These are phyloP conservation scores for Cladosporium sphaerospermum DNA, from an alignment of 2,329 filamentous ascomycete species.

Conservation along the genomic window DNA sequence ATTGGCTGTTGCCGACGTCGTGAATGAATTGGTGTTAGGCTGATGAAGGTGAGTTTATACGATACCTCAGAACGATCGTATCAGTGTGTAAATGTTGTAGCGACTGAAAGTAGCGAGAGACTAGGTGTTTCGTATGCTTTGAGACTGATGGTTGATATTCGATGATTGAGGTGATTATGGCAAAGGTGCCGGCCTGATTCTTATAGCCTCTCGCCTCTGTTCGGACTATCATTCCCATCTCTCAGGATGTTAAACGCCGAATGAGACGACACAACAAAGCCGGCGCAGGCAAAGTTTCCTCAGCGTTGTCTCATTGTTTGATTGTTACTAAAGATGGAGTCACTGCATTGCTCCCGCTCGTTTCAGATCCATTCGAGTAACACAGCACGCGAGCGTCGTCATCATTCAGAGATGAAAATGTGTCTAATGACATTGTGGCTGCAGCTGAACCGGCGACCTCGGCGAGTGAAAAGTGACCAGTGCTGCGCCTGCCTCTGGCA, in stretches of 20 bases:
- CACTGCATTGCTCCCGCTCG: no score
- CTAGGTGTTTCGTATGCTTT: background rate
- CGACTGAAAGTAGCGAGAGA: background rate
- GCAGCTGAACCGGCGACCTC: background rate
- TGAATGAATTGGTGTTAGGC: background rate
- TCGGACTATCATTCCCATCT: no score
- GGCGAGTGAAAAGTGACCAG: no score
- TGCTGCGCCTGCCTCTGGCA: no score
- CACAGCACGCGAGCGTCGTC: background rate
- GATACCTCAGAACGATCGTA: background rate
- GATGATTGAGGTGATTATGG: no score
- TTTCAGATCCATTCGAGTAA: no score
- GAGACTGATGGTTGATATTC: no score
- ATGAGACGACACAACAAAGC: no score
- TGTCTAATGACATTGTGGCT: background rate
- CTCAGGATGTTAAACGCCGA: no score
- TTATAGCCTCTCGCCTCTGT: no score
- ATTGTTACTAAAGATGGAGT: background rate
- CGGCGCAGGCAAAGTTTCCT: background rate
- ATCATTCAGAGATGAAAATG: background rate
- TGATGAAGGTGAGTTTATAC: no score
- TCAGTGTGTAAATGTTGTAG: background rate
- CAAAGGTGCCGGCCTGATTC: no score
- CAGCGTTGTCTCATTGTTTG: background rate
- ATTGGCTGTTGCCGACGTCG: background rate